A percentile compares a stretch with the other conserved stretches of the same genome.
Evolutionary conservation across 148 eudicot species (phyloP).

Genomic region (Vaccinium vitisidaea): DNA sequence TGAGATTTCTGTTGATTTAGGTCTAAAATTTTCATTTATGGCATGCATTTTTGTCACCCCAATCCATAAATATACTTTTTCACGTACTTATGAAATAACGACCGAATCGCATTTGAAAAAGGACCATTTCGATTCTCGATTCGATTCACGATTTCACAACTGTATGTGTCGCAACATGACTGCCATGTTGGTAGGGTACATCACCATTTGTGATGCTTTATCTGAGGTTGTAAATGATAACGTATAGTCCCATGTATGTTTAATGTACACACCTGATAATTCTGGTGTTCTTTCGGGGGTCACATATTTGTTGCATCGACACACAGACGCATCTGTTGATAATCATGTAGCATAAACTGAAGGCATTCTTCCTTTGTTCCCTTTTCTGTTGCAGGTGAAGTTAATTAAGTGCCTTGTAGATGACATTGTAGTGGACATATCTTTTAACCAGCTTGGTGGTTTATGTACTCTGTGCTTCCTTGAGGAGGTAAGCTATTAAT

Average conservation of each 20-base stretch:
- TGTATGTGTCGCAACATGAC: not conserved
- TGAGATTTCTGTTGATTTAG: too few species aligned
- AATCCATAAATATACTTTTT: too few species aligned
- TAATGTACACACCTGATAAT: not conserved
- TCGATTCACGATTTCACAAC: too few species aligned
- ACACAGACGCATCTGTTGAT: conserved; percentile 45
- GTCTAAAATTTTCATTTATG: too few species aligned
- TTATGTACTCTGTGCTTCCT: conserved; percentile 83
- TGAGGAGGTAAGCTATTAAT: conserved; percentile 50
- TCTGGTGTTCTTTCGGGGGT: not conserved
- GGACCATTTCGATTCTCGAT: too few species aligned
- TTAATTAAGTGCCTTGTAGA: conserved; percentile 73
- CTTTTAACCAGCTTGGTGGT: conserved; percentile 82
- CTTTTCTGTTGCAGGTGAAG: conserved; percentile 69
- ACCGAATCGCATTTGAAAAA: too few species aligned
- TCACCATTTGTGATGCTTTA: not conserved
- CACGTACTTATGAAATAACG: too few species aligned
- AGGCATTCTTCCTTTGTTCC: conserved; percentile 63
- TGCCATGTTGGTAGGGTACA: not conserved
- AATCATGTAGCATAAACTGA: conserved; percentile 65
- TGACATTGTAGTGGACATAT: conserved; percentile 76
- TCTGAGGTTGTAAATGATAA: not conserved
- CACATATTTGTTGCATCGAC: not conserved
- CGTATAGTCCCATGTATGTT: not conserved
- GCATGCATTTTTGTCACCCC: too few species aligned